Conservation (phyloP, 2,329 filamentous ascomycete genomes). For the Claviceps capensis region DNA sequence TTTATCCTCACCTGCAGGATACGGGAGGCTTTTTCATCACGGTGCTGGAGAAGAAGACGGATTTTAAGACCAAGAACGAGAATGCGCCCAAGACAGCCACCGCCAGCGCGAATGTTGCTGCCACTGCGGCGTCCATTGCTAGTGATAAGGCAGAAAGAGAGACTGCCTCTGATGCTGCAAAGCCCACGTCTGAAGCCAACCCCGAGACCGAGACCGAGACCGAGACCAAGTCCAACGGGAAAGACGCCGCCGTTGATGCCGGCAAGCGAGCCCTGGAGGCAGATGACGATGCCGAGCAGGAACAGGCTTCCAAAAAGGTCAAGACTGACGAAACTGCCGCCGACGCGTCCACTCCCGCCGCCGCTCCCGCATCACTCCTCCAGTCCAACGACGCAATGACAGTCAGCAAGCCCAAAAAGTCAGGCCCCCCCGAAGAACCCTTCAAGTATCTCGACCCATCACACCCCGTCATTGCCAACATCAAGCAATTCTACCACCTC, state of each 20-base stretch:
- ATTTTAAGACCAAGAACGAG: slow-evolving; percentile 68
- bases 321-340: slow-evolving; percentile 24
- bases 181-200: slow-evolving; percentile 15
- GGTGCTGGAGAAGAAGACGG: slow-evolving; percentile 79
- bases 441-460: slow-evolving; percentile 77
- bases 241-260: slow-evolving; percentile 17
- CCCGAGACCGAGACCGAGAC: slow-evolving; percentile 17
- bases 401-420: slow-evolving; percentile 24
- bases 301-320: slow-evolving; percentile 32
- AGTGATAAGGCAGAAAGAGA: slow-evolving; percentile 13
- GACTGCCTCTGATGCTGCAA: slow-evolving; percentile 7
- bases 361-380: slow-evolving; percentile 7
- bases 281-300: slow-evolving; percentile 18
- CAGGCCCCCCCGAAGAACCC: slow-evolving; percentile 64
- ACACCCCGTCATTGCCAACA: slow-evolving; percentile 62
- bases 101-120: slow-evolving; percentile 4
- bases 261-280: slow-evolving; percentile 22
- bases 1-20: slow-evolving; percentile 91
- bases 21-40: slow-evolving; percentile 97
- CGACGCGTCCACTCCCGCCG: slow-evolving; percentile 8
- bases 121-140: slow-evolving; percentile 3
- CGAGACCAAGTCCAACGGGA: slow-evolving; percentile 9
- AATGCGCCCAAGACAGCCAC: slow-evolving; percentile 30
- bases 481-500: slow-evolving; percentile 75
- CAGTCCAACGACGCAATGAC: slow-evolving; percentile 11